Evolutionary conservation across 163 green algal species (phyloP).

Genomic region (Coccomyxa subellipsoidea): DNA sequence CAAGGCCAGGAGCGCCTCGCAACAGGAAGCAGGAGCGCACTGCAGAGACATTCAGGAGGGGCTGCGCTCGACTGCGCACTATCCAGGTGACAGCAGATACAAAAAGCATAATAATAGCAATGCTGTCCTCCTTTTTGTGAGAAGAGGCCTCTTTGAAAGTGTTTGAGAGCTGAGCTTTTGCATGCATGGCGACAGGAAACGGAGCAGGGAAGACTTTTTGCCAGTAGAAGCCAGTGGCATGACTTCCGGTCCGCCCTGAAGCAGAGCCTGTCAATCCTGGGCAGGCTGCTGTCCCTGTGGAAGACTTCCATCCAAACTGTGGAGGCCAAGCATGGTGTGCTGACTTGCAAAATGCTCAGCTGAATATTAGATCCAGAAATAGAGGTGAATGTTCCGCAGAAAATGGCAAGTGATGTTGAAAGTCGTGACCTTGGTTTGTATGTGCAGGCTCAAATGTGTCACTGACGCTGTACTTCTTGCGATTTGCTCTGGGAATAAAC

Average conservation of each 20-base stretch:
- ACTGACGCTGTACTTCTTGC: slow-evolving; percentile 38
- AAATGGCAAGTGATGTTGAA: too few species aligned
- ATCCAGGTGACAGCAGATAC: neutral
- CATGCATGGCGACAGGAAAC: neutral
- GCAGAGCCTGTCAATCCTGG: neutral
- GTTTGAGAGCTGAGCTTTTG: too few species aligned
- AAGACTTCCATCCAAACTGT: slow-evolving; percentile 6
- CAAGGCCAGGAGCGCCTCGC: neutral
- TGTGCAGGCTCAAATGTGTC: slow-evolving; percentile 36
- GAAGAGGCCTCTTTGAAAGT: too few species aligned
- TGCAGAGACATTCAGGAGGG: neutral
- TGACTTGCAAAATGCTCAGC: neutral
- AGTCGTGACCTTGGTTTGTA: neutral
- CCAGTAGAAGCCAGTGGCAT: neutral
- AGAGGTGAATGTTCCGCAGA: too few species aligned
- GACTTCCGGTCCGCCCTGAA: neutral
- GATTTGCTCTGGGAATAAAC: slow-evolving; percentile 37
- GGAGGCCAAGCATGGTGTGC: slow-evolving; percentile 10
- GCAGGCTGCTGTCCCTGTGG: neutral
- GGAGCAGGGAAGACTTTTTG: neutral
- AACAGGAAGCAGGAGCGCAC: neutral
- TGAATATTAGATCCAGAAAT: too few species aligned
- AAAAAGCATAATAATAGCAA: too few species aligned
- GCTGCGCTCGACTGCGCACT: neutral
- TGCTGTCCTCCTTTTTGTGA: too few species aligned